phyloP scores from a whole-genome alignment of 345 rosid species.

The Eucalyptus curtisii region DNA sequence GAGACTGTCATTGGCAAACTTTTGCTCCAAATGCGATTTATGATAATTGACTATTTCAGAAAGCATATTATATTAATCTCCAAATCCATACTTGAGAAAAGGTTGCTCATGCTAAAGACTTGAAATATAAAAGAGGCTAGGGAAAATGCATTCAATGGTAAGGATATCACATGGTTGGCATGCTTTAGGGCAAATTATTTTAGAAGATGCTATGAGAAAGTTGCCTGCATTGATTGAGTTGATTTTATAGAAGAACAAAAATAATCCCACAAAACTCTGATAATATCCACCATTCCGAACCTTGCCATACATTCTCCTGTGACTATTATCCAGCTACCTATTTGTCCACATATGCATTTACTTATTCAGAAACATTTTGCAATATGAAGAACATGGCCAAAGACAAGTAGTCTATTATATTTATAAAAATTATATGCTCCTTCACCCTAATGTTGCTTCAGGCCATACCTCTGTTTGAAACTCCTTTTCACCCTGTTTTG shows the following conservation, averaged over 20 bases:
- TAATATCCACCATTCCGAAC: neutral
- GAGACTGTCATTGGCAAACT: neutral
- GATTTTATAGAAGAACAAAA: neutral
- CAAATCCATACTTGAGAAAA: neutral
- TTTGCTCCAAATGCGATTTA: neutral
- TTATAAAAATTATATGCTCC: neutral
- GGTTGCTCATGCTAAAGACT: neutral
- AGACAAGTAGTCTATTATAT: neutral
- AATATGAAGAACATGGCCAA: neutral
- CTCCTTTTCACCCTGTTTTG: constrained; percentile 89
- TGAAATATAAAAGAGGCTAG: neutral
- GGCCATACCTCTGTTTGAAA: constrained; percentile 80
- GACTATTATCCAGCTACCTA: neutral
- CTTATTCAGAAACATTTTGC: neutral
- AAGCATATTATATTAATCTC: neutral
- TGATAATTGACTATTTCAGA: neutral
- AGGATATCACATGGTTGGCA: neutral
- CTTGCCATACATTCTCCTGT: neutral
- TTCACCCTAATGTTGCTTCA: neutral
- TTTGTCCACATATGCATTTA: neutral
- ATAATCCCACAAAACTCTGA: neutral
- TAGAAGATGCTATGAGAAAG: neutral
- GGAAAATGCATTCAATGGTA: neutral
- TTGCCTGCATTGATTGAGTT: neutral
- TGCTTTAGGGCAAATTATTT: neutral